phyloP scores from a whole-genome alignment of 2,329 filamentous ascomycete species.

The Cladosporium sp. region DNA sequence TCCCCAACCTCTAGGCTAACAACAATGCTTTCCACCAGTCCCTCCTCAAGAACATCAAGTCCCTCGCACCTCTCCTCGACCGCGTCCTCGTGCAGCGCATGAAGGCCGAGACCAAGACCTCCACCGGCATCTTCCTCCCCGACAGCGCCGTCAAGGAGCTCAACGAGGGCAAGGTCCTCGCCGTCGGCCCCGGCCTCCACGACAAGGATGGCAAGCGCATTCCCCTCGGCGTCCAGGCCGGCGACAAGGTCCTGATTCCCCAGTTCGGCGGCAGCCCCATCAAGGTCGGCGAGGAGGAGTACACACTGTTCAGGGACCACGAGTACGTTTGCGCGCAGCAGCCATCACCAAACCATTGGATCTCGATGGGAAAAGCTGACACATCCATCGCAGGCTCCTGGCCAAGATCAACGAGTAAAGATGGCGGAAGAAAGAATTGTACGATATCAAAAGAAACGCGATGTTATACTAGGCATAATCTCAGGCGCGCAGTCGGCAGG shows the following conservation, averaged over 20 bases:
- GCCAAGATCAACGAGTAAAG: slow-evolving; percentile 98
- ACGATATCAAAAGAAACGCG: slow-evolving; percentile 10
- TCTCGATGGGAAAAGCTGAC: slow-evolving; percentile 24
- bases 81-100: slow-evolving; percentile 96
- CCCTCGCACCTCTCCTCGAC: slow-evolving; percentile 93
- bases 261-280: slow-evolving; percentile 93
- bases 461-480: slow-evolving; percentile 17
- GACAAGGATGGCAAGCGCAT: slow-evolving; percentile 89
- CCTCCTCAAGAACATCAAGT: slow-evolving; percentile 91
- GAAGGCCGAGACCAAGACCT: slow-evolving; percentile 96
- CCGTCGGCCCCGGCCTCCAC: slow-evolving; percentile 84
- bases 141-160: slow-evolving; percentile 97
- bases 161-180: slow-evolving; percentile 95
- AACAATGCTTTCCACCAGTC: slow-evolving; percentile 27
- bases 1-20: neutral
- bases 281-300: slow-evolving; percentile 98
- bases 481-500: slow-evolving; percentile 2
- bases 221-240: slow-evolving; percentile 75
- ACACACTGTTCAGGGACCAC: slow-evolving; percentile 91
- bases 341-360: neutral
- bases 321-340: slow-evolving; percentile 72
- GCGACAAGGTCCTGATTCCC: slow-evolving; percentile 94
- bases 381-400: slow-evolving; percentile 67
- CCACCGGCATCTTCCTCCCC: slow-evolving; percentile 94
- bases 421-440: slow-evolving; percentile 10